phyloP scores from a whole-genome alignment of 805 yeast genomes.

The Candida coquimbonensis region DNA sequence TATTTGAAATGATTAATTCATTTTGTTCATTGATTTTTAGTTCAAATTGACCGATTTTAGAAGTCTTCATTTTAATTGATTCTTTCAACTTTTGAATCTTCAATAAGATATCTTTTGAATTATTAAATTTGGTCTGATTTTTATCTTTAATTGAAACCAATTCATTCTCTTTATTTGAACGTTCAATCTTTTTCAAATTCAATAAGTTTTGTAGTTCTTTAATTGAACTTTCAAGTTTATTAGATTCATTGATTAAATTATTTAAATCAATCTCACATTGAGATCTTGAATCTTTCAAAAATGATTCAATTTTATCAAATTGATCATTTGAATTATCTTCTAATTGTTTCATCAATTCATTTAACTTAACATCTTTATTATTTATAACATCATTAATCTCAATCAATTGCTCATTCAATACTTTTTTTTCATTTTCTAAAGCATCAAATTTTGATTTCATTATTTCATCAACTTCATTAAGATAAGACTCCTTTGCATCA shows the following conservation, averaged over 20 bases:
- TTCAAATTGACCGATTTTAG: constrained; percentile 13
- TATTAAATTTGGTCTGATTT: background rate
- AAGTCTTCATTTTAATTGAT: constrained; percentile 13
- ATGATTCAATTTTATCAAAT: background rate
- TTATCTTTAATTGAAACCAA: background rate
- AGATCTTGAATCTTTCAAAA: constrained; percentile 1
- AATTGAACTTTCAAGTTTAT: background rate
- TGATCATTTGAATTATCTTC: background rate
- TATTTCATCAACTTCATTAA: background rate
- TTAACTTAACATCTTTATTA: background rate
- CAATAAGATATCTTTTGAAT: background rate
- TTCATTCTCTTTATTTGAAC: constrained; percentile 8
- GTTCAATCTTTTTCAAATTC: background rate
- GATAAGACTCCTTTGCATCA: too few species aligned
- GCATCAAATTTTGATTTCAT: constrained; percentile 19
- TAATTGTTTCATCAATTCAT: background rate
- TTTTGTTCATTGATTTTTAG: constrained; percentile 22
- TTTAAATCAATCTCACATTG: constrained; percentile 1
- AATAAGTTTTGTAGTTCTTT: constrained; percentile 6
- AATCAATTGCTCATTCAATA: background rate
- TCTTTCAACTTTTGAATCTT: constrained; percentile 15
- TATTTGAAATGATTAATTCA: constrained; percentile 24
- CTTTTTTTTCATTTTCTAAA: constrained; percentile 21
- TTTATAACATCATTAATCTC: background rate
- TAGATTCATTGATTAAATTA: background rate